Evolutionary conservation across 2,329 filamentous ascomycete genomes (phyloP).

Genomic region (Colletotrichum coccodes): DNA sequence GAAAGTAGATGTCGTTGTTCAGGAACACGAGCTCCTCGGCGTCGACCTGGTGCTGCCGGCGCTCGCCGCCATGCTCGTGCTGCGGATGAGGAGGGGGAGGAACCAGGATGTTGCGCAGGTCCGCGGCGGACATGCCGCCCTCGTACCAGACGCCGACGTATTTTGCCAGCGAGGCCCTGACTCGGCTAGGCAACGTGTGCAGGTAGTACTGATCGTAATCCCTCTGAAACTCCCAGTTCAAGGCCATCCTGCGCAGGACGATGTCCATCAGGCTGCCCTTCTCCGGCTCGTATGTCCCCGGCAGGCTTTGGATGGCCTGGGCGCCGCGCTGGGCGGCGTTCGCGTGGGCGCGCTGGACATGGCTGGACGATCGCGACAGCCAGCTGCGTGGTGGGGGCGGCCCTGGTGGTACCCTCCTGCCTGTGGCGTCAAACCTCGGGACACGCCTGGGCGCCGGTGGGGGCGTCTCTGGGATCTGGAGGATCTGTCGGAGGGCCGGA

Average conservation of each 20-base stretch:
- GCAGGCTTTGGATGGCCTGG: conserved; percentile 46
- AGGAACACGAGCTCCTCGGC: conserved; percentile 35
- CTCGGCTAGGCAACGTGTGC: conserved; percentile 62
- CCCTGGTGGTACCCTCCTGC: conserved; percentile 64
- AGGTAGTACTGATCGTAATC: conserved; percentile 68
- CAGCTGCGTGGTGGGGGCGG: conserved; percentile 70
- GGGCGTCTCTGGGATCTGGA: conserved; percentile 68
- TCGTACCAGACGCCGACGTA: conserved; percentile 57
- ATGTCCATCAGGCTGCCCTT: conserved; percentile 62
- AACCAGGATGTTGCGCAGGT: conserved; percentile 59
- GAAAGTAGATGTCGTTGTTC: conserved; percentile 59
- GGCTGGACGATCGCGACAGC: conserved; percentile 46
- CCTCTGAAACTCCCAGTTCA: conserved; percentile 65
- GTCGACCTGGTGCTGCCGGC: conserved; percentile 35
- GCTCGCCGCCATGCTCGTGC: conserved; percentile 33
- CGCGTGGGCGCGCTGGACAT: conserved; percentile 22
- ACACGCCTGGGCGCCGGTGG: conserved; percentile 59
- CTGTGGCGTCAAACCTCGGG: conserved; percentile 54
- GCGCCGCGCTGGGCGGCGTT: conserved; percentile 10
- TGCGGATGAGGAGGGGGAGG: conserved; percentile 37
- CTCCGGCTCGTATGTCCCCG: conserved; percentile 55
- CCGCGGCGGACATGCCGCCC: conserved; percentile 60
- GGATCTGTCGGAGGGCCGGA: conserved; percentile 66
- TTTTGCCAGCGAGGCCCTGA: conserved; percentile 62
- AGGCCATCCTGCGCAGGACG: conserved; percentile 59